These are phyloP conservation scores for Neopestalotiopsis sp. DNA, from an alignment of 2,329 filamentous ascomycete species.

Conservation along the genomic window DNA sequence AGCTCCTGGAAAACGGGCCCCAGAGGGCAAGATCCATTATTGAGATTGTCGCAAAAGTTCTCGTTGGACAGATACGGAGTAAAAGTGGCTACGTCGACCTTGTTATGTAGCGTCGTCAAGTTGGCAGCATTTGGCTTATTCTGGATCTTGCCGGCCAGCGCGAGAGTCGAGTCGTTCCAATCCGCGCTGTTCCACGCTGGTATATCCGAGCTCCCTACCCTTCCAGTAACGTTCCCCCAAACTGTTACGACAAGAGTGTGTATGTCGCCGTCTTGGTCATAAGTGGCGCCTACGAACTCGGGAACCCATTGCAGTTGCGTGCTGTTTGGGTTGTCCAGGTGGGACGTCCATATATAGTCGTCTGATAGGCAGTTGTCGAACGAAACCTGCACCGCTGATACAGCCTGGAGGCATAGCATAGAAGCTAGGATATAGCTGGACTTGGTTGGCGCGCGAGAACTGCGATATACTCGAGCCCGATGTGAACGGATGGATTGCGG, in stretches of 20 bases:
- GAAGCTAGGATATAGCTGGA: conserved; percentile 39
- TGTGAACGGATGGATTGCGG: not conserved
- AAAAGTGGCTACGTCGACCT: conserved; percentile 79
- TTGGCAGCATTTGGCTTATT: conserved; percentile 62
- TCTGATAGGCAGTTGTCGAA: conserved; percentile 84
- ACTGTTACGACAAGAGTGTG: conserved; percentile 78
- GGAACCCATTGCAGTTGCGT: conserved; percentile 80
- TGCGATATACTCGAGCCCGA: conserved; percentile 6
- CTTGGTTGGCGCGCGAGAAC: conserved; percentile 30
- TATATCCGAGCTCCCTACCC: conserved; percentile 59
- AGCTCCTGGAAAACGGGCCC: conserved; percentile 67
- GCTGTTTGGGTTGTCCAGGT: conserved; percentile 43
- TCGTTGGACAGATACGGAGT: conserved; percentile 62
- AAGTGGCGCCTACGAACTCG: conserved; percentile 73
- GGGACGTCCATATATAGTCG: conserved; percentile 57
- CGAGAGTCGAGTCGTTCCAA: conserved; percentile 66
- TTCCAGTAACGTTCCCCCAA: conserved; percentile 90
- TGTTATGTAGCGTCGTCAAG: conserved; percentile 75
- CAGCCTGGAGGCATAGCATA: conserved; percentile 46
- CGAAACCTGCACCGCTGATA: conserved; percentile 69
- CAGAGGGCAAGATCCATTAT: conserved; percentile 74
- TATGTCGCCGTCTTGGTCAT: conserved; percentile 63
- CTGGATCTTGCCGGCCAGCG: conserved; percentile 77
- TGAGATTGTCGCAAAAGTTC: conserved; percentile 70
- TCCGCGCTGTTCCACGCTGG: conserved; percentile 61